Evolutionary conservation across 1,139 yeast species (phyloP).

Genomic region (Magnusiomyces suaveolens): DNA sequence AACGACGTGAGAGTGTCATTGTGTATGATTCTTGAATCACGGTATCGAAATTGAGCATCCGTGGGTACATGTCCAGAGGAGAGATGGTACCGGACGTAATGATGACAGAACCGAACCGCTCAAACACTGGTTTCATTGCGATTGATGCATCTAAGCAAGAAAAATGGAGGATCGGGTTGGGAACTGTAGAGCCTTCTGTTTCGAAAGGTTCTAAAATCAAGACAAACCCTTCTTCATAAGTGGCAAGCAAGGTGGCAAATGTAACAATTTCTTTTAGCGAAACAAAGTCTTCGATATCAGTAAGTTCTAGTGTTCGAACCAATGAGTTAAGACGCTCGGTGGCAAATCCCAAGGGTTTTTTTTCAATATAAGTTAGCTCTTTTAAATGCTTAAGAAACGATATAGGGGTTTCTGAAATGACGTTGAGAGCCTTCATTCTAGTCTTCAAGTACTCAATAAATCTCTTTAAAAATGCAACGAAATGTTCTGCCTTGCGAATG

Average conservation of each 20-base stretch:
- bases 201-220: conserved; percentile 92
- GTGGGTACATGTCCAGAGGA: conserved; percentile 97
- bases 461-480: conserved; percentile 81
- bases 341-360: conserved; percentile 83
- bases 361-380: conserved; percentile 84
- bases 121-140: conserved; percentile 95
- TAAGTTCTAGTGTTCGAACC: conserved; percentile 78
- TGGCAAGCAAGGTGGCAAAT: conserved; percentile 89
- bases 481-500: conserved; percentile 92
- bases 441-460: conserved; percentile 91
- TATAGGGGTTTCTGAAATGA: conserved; percentile 90
- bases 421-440: conserved; percentile 94
- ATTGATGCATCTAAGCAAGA: conserved; percentile 96
- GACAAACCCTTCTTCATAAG: conserved; percentile 88
- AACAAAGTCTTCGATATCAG: conserved; percentile 82
- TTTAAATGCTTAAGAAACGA: conserved; percentile 88
- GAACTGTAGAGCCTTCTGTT: conserved; percentile 94
- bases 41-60: conserved; percentile 90
- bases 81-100: conserved; percentile 97
- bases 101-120: conserved; percentile 83
- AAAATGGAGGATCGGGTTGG: conserved; percentile 91
- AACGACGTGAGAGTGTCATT: conserved; percentile 87
- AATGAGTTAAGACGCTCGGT: conserved; percentile 81
- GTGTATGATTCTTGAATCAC: conserved; percentile 91
- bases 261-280: conserved; percentile 94